Evolutionary conservation across 805 yeast genomes (phyloP).

Genomic region (Yarrowia sp.): DNA sequence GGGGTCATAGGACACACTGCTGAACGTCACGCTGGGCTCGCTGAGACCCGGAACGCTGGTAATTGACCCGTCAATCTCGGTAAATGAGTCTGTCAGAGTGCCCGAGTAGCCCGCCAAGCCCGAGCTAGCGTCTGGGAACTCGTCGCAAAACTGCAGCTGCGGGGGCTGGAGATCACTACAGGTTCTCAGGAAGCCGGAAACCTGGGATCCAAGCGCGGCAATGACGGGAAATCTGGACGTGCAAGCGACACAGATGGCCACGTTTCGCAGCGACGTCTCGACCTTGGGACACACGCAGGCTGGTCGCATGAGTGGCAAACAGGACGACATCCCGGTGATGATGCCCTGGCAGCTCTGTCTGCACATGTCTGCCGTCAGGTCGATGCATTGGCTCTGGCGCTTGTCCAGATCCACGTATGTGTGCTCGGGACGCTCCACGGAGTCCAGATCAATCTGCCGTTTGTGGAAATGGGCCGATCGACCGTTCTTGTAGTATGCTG

Average conservation of each 20-base stretch:
- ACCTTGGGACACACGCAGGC: slow-evolving; percentile 20
- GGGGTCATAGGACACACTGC: not conserved
- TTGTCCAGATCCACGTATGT: not conserved
- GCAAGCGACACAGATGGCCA: slow-evolving; percentile 22
- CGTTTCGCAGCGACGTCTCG: slow-evolving; percentile 12
- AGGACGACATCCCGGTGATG: not conserved
- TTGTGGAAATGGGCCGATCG: too few species aligned
- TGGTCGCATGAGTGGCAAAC: not conserved
- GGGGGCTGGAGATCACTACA: slow-evolving; percentile 12
- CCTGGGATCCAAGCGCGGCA: not conserved
- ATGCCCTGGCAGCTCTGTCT: slow-evolving; percentile 13
- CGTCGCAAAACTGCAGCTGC: slow-evolving; percentile 1
- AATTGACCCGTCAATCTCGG: not conserved
- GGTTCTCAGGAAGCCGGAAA: not conserved
- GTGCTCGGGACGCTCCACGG: not conserved
- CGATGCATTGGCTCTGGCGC: slow-evolving; percentile 1
- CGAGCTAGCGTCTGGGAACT: not conserved
- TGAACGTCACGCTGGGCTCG: not conserved
- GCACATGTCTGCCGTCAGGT: slow-evolving; percentile 10
- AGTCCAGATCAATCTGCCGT: too few species aligned
- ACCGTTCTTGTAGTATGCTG: too few species aligned
- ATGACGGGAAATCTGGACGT: slow-evolving; percentile 14
- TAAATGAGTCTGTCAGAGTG: not conserved
- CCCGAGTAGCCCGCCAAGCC: not conserved
- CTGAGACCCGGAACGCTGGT: not conserved